A percentile compares a stretch with the other conserved stretches of the same genome.
Conservation (phyloP, 1,284 basidiomycete species). For the Laetiporus sulphureus region DNA sequence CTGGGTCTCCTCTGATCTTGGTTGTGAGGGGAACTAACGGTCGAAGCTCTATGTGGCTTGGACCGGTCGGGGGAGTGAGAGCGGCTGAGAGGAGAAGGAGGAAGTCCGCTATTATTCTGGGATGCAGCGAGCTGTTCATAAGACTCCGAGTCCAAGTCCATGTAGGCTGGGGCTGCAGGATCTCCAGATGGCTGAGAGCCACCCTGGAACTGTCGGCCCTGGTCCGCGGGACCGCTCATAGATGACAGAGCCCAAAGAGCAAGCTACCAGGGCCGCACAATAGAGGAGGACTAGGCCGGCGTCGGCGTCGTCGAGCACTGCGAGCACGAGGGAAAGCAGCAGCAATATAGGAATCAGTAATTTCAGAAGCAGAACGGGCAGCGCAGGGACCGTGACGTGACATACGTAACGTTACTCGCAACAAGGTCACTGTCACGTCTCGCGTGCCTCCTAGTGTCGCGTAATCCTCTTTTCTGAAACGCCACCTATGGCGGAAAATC, state of each 20-base stretch:
- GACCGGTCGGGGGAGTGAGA: constrained; percentile 43
- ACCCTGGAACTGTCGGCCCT: constrained; percentile 19
- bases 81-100: constrained; percentile 16
- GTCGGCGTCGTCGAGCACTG: constrained; percentile 7
- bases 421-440: constrained; percentile 4
- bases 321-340: constrained; percentile 12
- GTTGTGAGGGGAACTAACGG: constrained; percentile 45
- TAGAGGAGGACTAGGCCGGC: background rate
- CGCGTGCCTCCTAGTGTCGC: too few species aligned
- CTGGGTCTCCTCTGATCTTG: constrained; percentile 40
- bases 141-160: constrained; percentile 21
- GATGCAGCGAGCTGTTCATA: constrained; percentile 15
- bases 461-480: too few species aligned
- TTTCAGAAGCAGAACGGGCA: constrained; percentile 8
- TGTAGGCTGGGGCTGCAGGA: constrained; percentile 27
- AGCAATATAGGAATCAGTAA: constrained; percentile 10
- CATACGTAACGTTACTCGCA: background rate
- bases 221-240: constrained; percentile 22
- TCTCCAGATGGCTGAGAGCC: constrained; percentile 20
- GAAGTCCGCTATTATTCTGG: constrained; percentile 16
- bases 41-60: constrained; percentile 54
- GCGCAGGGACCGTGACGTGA: constrained; percentile 2
- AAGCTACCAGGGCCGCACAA: constrained; percentile 13
- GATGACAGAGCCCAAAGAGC: constrained; percentile 10
- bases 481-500: too few species aligned